Evolutionary conservation across 2,329 filamentous ascomycete species (phyloP), one percentile per base, ranked within the genome.

Genomic region (Phialophora chinensis): DNA sequence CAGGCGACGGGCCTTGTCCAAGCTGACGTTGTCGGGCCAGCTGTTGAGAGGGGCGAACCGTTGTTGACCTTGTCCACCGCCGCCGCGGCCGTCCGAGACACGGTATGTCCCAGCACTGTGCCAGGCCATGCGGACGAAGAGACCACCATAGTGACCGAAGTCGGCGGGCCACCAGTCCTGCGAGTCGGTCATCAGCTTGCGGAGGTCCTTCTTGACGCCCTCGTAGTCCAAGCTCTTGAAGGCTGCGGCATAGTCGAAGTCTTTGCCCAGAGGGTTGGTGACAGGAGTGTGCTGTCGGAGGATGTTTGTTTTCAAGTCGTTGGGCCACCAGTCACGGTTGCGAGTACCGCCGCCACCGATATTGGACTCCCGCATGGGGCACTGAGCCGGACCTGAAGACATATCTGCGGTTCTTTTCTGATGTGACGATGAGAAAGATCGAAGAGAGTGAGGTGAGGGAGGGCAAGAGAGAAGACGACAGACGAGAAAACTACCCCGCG

Each of bases 161-260:
- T 93, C 91, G 35, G 91, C 91, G 0, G 91, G 91, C 91, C 91
- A 93, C 87, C 86, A 92, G 49, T 91, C 88, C 79, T 93, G 88
- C 2, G 90, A 92, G 76, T 91, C 87, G 60, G 90, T 93, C 88
- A 92, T 90, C 74, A 93, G 76, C 20, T 80, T 82, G n/a, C 81
- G 73, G 6, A 93, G 79, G 75, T 93, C 91, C 79, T 90, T 88
- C 87, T 93, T 93, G 72, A 93, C 78, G 29, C 80, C 89, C 67
- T 85, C 80, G 75, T 91, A 91, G 79, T 91, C 87, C 65, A 93
- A 82, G 73, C 80, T 87, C 81, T 90, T 89, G 83, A 93, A 92
- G 33, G 89, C 90, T 31, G 84, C 81, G 20, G 84, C 84, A 78
- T 93, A 93, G 81, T 92, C 86, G 74, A 92, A 91, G 72, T 90